phyloP scores from a whole-genome alignment of 2,329 filamentous ascomycete genomes.

The Stachybotrys echinatus region DNA sequence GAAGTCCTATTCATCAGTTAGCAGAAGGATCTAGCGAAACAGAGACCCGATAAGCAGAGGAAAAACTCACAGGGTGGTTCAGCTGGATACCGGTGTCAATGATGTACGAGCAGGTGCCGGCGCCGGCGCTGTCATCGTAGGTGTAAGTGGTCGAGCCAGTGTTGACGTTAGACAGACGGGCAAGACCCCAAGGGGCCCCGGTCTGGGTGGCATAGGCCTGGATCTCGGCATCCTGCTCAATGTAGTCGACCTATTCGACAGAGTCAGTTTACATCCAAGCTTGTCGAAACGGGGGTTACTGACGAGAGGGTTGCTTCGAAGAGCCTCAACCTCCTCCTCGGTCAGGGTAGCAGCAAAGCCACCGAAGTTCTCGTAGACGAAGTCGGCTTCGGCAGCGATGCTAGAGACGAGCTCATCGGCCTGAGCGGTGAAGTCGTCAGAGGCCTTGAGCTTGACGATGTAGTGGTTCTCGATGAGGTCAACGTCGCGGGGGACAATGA shows the following conservation, averaged over 20 bases:
- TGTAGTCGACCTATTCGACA: constrained; percentile 24
- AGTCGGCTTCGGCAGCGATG: constrained; percentile 25
- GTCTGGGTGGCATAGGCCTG: constrained; percentile 21
- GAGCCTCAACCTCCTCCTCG: constrained; percentile 16
- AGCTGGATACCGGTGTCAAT: constrained; percentile 40
- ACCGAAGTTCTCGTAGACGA: constrained; percentile 19
- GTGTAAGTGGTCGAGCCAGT: constrained; percentile 26
- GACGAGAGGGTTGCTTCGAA: constrained; percentile 20
- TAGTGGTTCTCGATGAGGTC: constrained; percentile 27
- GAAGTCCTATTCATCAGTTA: constrained; percentile 17
- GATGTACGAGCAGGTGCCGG: constrained; percentile 37
- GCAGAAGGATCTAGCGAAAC: neutral
- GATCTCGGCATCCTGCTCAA: constrained; percentile 33
- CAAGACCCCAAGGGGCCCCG: constrained; percentile 33
- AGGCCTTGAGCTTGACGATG: constrained; percentile 29
- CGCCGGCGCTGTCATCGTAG: constrained; percentile 34
- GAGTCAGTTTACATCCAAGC: neutral
- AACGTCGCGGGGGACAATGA: constrained; percentile 24
- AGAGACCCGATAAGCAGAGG: neutral
- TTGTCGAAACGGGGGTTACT: neutral
- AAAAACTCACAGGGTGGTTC: constrained; percentile 27
- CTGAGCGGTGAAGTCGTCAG: constrained; percentile 12
- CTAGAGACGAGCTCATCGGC: constrained; percentile 11
- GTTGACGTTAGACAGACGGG: constrained; percentile 28
- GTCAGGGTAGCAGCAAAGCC: constrained; percentile 21